Evolutionary conservation across 805 yeast genomes (phyloP).

Genomic region (Komagataella phaffii): DNA sequence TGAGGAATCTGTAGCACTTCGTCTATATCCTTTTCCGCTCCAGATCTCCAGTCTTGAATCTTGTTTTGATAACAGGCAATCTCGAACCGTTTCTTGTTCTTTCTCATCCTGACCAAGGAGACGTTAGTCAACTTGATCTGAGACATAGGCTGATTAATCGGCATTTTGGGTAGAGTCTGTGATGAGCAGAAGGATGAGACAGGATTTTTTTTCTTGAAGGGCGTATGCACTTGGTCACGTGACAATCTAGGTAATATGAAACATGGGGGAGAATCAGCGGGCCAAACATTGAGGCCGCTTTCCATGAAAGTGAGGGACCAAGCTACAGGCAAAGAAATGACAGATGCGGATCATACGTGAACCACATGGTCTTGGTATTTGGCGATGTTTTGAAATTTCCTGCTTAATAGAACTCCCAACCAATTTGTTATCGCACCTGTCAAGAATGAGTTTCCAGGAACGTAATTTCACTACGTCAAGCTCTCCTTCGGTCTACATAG

Average conservation of each 20-base stretch:
- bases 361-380: too few relatives aligned
- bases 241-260: too few relatives aligned
- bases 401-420: too few relatives aligned
- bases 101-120: conserved; percentile 80
- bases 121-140: conserved; percentile 91
- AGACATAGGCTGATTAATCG: conserved; percentile 75
- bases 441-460: too few relatives aligned
- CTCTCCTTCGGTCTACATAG: not conserved
- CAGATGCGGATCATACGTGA: too few relatives aligned
- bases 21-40: conserved; percentile 78
- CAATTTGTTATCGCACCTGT: too few relatives aligned
- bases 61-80: conserved; percentile 95
- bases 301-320: too few relatives aligned
- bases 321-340: too few relatives aligned
- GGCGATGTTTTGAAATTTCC: too few relatives aligned
- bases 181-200: not conserved
- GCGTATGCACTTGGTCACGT: not conserved
- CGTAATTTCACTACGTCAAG: not conserved
- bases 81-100: conserved; percentile 86
- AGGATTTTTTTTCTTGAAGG: not conserved
- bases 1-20: conserved; percentile 96
- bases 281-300: too few relatives aligned
- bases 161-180: not conserved
- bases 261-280: too few relatives aligned
- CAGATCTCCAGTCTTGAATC: conserved; percentile 87